A percentile compares a stretch with the other conserved stretches of the same genome.
phyloP scores from a whole-genome alignment of 1,284 basidiomycete genomes.

The Boletus sp. region DNA sequence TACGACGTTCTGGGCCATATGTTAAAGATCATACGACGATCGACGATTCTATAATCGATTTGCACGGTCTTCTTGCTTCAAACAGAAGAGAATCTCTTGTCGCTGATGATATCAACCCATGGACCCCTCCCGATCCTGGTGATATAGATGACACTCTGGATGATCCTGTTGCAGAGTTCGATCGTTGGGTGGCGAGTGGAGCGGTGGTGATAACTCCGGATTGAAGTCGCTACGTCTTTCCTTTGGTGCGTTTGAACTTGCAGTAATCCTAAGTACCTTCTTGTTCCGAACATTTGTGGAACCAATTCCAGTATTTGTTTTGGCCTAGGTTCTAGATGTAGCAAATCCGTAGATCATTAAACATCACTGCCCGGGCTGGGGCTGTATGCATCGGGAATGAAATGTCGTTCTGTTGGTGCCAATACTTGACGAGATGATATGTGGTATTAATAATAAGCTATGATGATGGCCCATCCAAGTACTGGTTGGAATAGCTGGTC shows the following conservation, averaged over 20 bases:
- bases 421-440: neutral
- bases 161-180: slow-evolving; percentile 46
- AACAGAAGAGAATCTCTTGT: neutral
- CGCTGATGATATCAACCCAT: neutral
- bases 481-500: neutral
- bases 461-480: neutral
- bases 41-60: neutral
- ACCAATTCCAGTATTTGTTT: neutral
- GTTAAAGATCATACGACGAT: neutral
- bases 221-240: slow-evolving; percentile 3
- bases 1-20: slow-evolving; percentile 8
- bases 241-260: neutral
- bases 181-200: slow-evolving; percentile 45
- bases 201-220: slow-evolving; percentile 36
- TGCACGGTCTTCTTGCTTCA: neutral
- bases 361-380: neutral
- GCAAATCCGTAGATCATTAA: neutral
- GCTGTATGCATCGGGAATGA: neutral
- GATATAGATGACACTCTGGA: slow-evolving; percentile 10
- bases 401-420: neutral
- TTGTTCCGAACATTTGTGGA: neutral
- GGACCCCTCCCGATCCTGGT: neutral
- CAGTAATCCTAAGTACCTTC: neutral
- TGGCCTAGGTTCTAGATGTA: neutral
- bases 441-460: slow-evolving; percentile 5